A percentile compares a stretch with the other conserved stretches of the same genome.
These are phyloP conservation scores for Apophysomyces ossiformis DNA, from an alignment of 371 early-diverging fungal species.

Conservation along the genomic window DNA sequence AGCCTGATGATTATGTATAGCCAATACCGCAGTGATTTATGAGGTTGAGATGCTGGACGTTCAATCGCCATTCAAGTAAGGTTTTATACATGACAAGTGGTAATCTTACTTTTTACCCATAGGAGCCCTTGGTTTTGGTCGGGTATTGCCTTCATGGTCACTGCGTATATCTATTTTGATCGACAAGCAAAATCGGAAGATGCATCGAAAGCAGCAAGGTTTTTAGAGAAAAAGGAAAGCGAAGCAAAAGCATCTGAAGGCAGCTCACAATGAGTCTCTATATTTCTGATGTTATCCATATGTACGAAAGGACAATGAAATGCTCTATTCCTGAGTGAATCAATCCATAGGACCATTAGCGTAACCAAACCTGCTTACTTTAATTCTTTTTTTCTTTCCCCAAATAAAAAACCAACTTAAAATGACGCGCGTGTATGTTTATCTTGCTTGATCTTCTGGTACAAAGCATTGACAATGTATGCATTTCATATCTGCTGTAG, in stretches of 20 bases:
- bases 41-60: slow-evolving; percentile 42
- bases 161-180: slow-evolving; percentile 17
- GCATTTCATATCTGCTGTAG: no score
- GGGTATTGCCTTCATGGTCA: slow-evolving; percentile 16
- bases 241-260: slow-evolving; percentile 19
- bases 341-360: no score
- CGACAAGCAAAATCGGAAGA: slow-evolving; percentile 24
- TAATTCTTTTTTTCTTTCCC: no score
- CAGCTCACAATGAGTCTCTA: not conserved
- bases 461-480: no score
- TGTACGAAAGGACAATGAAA: no score
- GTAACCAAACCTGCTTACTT: no score
- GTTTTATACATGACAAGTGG: not conserved
- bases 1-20: slow-evolving; percentile 11
- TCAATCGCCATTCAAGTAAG: slow-evolving; percentile 40
- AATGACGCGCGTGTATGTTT: no score
- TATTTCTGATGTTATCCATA: no score
- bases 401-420: no score
- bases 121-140: slow-evolving; percentile 50
- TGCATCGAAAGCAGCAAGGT: slow-evolving; percentile 24
- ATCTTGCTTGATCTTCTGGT: no score
- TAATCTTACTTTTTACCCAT: not conserved
- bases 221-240: slow-evolving; percentile 27
- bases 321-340: no score
- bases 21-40: slow-evolving; percentile 39